phyloP scores from a whole-genome alignment of 495 filamentous ascomycete genomes.

The Aspergillus bertholletiae region DNA sequence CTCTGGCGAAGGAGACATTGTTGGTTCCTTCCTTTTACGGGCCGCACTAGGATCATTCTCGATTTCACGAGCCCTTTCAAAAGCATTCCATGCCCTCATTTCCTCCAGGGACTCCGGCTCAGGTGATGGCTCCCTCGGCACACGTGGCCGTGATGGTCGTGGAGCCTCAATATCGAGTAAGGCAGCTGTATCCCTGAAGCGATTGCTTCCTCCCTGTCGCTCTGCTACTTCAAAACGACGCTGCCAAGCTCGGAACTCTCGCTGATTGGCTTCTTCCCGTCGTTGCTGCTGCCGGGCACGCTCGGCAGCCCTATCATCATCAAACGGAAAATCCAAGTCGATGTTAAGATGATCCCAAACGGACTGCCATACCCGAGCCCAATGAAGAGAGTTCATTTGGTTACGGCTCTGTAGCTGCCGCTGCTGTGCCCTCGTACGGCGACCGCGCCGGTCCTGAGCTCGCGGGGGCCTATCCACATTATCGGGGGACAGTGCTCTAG shows the following conservation, averaged over 20 bases:
- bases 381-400: conserved; percentile 47
- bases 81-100: conserved; percentile 79
- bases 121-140: conserved; percentile 43
- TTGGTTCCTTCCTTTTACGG: conserved; percentile 77
- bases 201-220: conserved; percentile 68
- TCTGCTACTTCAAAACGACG: conserved; percentile 76
- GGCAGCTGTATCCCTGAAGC: conserved; percentile 61
- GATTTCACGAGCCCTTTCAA: conserved; percentile 76
- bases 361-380: conserved; percentile 67
- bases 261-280: conserved; percentile 56
- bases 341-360: conserved; percentile 65
- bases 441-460: conserved; percentile 36
- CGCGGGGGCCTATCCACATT: conserved; percentile 25
- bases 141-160: conserved; percentile 43
- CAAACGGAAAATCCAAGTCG: conserved; percentile 87
- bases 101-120: conserved; percentile 74
- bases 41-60: conserved; percentile 48
- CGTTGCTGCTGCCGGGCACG: conserved; percentile 52
- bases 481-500: conserved; percentile 33
- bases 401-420: conserved; percentile 37
- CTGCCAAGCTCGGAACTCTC: conserved; percentile 73
- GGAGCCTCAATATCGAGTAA: conserved; percentile 46
- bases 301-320: conserved; percentile 58
- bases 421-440: conserved; percentile 50
- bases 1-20: conserved; percentile 64